Base-by-base conservation (phyloP, 1,284 basidiomycete genomes). In the Puccinia polysora region DNA sequence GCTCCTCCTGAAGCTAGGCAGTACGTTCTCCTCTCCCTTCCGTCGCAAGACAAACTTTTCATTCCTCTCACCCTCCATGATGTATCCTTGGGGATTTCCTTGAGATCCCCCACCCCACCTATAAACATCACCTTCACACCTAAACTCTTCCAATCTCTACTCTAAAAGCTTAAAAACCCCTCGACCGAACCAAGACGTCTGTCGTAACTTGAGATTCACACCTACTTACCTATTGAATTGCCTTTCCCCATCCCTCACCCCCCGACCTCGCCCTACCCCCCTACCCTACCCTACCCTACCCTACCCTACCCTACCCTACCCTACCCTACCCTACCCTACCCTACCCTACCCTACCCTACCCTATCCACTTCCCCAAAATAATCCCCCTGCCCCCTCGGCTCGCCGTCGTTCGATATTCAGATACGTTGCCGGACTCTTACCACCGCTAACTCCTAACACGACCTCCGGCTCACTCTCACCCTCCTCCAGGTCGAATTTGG, bases 221-320 rank as follows among this genome's bases (percentile, higher is more conserved):
- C 34, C 43, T 60, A 14, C 71, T 68, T 10, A 55, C 72, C 25
- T 52, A 45, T 38, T 43, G 20, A 5, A 18, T 63, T 73, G 4
- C 62, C 64, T 12, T 34, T 4, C 30, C 55, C 55, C 32, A 60
- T 58, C 5, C 73, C 49, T 56, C 32, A 53, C 28, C 50, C 62
- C n/a, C n/a, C n/a, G n/a, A n/a, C n/a, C n/a, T n/a, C n/a, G n/a
- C 34, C 15, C 40, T 32, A 30, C 28, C 14, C 34, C n/a, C 40
- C 58, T 32, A 34, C 8, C 28, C 63, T 73, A 7, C 67, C 62
- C 10, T 28, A 7, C 34, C 63, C 65, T 20, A 56, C 45, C 4
- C 72, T 32, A 36, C 55, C 55, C 28, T 40, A 67, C 8, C 63
- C 65, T 14, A 73, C 72, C 14, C 40, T 49, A 34, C 62, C 72